Evolutionary conservation across 768 basidiomycete genomes (phyloP), one percentile per base, ranked within the genome.

Genomic region (Leucosporidium scottii): DNA sequence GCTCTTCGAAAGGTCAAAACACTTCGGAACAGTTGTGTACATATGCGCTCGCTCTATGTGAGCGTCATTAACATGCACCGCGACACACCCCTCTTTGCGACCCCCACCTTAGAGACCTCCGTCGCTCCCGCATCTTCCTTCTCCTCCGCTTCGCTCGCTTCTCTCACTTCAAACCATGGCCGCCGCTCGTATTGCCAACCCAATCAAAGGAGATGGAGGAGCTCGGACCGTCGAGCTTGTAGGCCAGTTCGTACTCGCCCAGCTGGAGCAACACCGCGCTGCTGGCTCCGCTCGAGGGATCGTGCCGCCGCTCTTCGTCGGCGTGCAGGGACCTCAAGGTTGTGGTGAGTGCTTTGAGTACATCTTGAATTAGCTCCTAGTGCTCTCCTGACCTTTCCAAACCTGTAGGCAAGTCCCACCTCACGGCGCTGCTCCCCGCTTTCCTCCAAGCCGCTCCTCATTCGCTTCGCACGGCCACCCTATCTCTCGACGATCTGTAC

Each of bases 291-390:
- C 20, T 0, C n/a, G n/a, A n/a, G n/a, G 21, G 25, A 18, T 31
- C n/a, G 31, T 49, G 8, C 68, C 69, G 28, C 92, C 93, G 4
- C 80, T 96, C 21, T 88, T 96, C 68, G 85, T 93, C 18, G 92
- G 86, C 3, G 75, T 96, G 21, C 93, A 96, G 79, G 93, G 93
- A 1, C 92, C 93, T 0, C 93, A 97, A 78, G 93, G 93, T 17
- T 89, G 88, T 61, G 93, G 78, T 74, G 51, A 51, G 76, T 68
- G 28, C 4, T 13, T 28, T 28, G 2, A 7, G 23, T 27, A n/a
- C 25, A 12, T 17, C 54, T 27, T 17, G 15, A 36, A 6, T 23
- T 50, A 18, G 10, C 20, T 17, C 13, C 15, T 18, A 31, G 12
- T n/a, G 28, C 34, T 39, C 28, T 34, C 7, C 48, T 23, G 18